Evolutionary conservation across 2,329 filamentous ascomycete genomes (phyloP), one percentile per base, ranked within the genome.

Genomic region (Apiospora malaysiana): DNA sequence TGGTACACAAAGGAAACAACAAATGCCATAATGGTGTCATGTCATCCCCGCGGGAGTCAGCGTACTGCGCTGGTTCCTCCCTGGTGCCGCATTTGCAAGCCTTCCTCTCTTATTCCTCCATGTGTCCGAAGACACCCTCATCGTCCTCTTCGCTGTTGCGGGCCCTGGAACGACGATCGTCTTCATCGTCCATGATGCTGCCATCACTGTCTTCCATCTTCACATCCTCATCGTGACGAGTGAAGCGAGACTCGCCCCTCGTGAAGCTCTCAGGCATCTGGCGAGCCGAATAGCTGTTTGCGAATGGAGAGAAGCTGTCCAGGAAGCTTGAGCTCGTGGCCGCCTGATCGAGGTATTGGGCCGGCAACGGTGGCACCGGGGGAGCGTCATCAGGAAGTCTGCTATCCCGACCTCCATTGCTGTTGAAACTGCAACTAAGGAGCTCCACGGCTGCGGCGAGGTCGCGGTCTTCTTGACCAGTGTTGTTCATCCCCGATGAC

Each of bases 71-170:
- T 74, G 73, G 49, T 27, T 40, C 67, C 56, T 69, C 69, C 43
- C 63, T 63, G 68, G 68, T 68, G 63, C 68, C 45, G 37, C 43
- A 51, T 56, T 14, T 46, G n/a, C 42, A 65, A n/a, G 25, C 40
- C 32, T 49, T 51, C 23, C 49, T 42, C 51, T 73, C 74, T 83
- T 86, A 96, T 82, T 97, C 94, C 83, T 99, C 96, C 95, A 98
- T 98, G 76, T 90, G 90, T 71, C 95, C 95, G 85, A 99, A 99
- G 77, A 98, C 93, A 79, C 95, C 95, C 75, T 98, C 95, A 75
- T 98, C 95, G 73, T 97, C 94, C 76, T 97, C 95, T 76, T 97
- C 93, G 81, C 91, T 92, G 73, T 77, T 78, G 65, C 92, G 89
- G 68, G 89, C 88, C 70, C 89, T 87, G 68, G 86, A 88, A 70